phyloP scores from a whole-genome alignment of 1,284 basidiomycete genomes.

The Apiotrichum laibachii region DNA sequence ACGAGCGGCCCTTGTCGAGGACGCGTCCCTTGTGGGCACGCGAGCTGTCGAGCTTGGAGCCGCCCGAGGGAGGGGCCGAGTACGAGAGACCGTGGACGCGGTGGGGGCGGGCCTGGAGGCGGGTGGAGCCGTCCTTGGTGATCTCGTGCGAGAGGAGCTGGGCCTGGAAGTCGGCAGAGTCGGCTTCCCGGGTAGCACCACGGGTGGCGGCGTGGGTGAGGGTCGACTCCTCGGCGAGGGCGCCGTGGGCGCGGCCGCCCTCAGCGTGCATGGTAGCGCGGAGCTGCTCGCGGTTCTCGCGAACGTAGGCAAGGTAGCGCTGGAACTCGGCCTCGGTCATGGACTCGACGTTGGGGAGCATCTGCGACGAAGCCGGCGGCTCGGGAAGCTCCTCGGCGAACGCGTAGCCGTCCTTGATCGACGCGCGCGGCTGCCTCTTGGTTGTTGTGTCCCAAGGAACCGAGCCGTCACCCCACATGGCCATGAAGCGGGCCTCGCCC shows the following conservation, averaged over 20 bases:
- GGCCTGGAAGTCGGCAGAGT: slow-evolving; percentile 31
- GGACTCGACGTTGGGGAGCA: slow-evolving; percentile 43
- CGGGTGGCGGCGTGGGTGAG: slow-evolving; percentile 13
- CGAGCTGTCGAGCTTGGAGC: slow-evolving; percentile 9
- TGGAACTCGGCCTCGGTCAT: slow-evolving; percentile 45
- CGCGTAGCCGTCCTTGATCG: not conserved
- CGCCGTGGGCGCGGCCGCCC: not conserved
- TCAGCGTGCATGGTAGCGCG: slow-evolving; percentile 3
- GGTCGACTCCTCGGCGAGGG: slow-evolving; percentile 14
- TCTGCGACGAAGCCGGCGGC: slow-evolving; percentile 5
- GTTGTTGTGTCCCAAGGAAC: slow-evolving; percentile 31
- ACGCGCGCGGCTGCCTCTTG: not conserved
- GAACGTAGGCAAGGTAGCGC: slow-evolving; percentile 35
- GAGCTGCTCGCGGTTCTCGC: slow-evolving; percentile 27
- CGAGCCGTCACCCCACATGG: slow-evolving; percentile 42
- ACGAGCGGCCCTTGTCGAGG: slow-evolving; percentile 15
- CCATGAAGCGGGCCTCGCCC: slow-evolving; percentile 47
- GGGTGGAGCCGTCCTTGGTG: slow-evolving; percentile 7
- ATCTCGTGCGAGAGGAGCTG: slow-evolving; percentile 21
- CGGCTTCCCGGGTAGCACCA: slow-evolving; percentile 6
- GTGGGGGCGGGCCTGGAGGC: slow-evolving; percentile 36
- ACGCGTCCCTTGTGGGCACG: slow-evolving; percentile 20
- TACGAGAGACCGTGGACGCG: slow-evolving; percentile 41
- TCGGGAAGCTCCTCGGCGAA: slow-evolving; percentile 8
- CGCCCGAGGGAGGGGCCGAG: slow-evolving; percentile 22